Conservation (phyloP, 306 rosid species). For the Rosa multiflora region DNA sequence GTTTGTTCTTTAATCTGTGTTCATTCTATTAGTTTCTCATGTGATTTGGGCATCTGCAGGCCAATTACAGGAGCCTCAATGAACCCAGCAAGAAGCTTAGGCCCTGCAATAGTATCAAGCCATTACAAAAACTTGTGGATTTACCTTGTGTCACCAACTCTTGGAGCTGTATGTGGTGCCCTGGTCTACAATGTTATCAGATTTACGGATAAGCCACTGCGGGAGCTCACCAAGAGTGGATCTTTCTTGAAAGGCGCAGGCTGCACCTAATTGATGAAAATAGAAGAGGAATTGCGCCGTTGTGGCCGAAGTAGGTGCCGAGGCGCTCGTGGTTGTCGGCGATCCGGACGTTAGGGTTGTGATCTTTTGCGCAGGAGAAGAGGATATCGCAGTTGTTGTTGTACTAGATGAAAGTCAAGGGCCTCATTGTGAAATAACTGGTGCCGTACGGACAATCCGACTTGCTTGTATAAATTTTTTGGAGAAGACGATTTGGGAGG, state of each 20-base stretch:
- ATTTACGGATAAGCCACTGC: conserved; percentile 57
- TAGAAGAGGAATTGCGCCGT: conserved; percentile 48
- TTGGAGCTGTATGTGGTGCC: conserved; percentile 67
- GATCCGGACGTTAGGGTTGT: conserved; percentile 55
- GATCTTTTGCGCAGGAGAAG: too few species aligned
- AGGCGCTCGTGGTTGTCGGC: conserved; percentile 87
- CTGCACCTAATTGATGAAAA: conserved; percentile 9
- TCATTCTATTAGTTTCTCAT: neutral
- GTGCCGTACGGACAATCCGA: too few species aligned
- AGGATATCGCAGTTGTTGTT: too few species aligned
- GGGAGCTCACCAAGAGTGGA: conserved; percentile 58
- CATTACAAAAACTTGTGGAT: conserved; percentile 63
- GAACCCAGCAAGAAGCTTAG: conserved; percentile 90
- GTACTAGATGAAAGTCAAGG: too few species aligned
- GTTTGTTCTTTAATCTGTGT: neutral
- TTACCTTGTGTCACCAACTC: conserved; percentile 44
- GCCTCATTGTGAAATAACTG: too few species aligned
- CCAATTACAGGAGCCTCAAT: conserved; percentile 84
- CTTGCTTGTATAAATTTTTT: too few species aligned
- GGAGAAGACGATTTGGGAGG: neutral
- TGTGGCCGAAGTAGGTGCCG: conserved; percentile 84
- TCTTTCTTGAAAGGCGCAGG: conserved; percentile 45
- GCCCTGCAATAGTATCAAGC: conserved; percentile 61
- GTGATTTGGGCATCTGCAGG: conserved; percentile 31
- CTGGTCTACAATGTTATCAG: conserved; percentile 62